Evolutionary conservation across 257 asterid species (phyloP), one percentile per base, ranked within the genome.

Genomic region (Fraxinus cuspidata): DNA sequence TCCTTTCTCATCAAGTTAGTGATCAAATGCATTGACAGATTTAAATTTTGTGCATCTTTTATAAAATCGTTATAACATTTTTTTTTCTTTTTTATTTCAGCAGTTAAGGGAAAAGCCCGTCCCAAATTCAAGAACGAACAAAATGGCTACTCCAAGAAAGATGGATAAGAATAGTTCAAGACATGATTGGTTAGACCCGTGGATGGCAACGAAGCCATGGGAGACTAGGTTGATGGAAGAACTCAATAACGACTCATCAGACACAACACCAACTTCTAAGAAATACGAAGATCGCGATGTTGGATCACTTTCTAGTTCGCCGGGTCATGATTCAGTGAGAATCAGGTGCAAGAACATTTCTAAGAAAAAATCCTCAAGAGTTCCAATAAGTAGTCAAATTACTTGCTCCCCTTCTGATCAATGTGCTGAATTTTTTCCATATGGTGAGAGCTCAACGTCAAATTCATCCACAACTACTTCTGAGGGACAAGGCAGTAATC

Each of bases 181-280:
- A 18, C 81, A 82, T 35, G 77, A 80, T 71, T 93, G 98, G 98
- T 80, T 93, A 70, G 97, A 92, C 15, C 86, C 90, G 12, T 93
- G 98, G 97, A 89, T 92, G 95, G 92, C 95, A 11, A 81, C 76
- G 34, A 87, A 89, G 76, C 88, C 90, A 13, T 84, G 89, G 90
- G 90, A 89, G 79, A 82, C 75, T 15, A 84, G 89, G 65, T 74
- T 83, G 51, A 56, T 78, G 71, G 88, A 79, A 69, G 90, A 83
- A 72, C 76, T 51, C 79, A 82, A 84, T 21, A 76, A 73, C 12
- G 80, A 78, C 51, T 74, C 87, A 21, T 40, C 78, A 2, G 87
- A 82, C 27, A 71, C 74, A 79, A 85, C 87, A 37, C 88, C 89
- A 19, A 63, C 47, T 72, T 77, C 88, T 23, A 72, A 74, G 42